phyloP scores from a whole-genome alignment of 1,139 yeast genomes.

The Kazachstania sp. region DNA sequence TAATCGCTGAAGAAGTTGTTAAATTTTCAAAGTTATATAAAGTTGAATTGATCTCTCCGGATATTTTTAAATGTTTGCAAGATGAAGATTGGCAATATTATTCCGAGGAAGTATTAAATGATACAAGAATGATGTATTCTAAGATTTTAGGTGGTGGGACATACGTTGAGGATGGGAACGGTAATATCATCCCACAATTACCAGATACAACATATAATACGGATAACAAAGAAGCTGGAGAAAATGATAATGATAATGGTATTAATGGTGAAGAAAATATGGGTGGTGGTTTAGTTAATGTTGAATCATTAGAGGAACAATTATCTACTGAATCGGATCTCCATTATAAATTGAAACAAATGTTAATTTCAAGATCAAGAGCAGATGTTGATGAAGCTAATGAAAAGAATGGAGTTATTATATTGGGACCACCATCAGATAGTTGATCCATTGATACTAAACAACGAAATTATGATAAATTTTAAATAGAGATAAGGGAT shows the following conservation, averaged over 20 bases:
- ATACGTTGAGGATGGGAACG: slow-evolving; percentile 29
- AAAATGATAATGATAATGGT: slow-evolving; percentile 5
- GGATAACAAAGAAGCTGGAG: neutral
- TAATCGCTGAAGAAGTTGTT: slow-evolving; percentile 94
- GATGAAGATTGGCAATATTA: slow-evolving; percentile 72
- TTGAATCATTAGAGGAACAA: slow-evolving; percentile 24
- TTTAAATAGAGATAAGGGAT: too few relatives aligned
- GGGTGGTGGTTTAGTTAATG: slow-evolving; percentile 21
- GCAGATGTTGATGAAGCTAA: slow-evolving; percentile 24
- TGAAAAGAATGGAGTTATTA: slow-evolving; percentile 27
- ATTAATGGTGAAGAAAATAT: neutral
- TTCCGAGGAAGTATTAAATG: slow-evolving; percentile 76
- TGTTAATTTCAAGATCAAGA: slow-evolving; percentile 23
- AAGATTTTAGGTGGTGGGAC: slow-evolving; percentile 74
- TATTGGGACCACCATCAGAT: slow-evolving; percentile 22
- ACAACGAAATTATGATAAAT: neutral
- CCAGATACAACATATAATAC: slow-evolving; percentile 6
- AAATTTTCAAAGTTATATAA: slow-evolving; percentile 54
- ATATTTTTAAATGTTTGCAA: slow-evolving; percentile 29
- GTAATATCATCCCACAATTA: slow-evolving; percentile 24
- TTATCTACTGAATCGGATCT: slow-evolving; percentile 30
- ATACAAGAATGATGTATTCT: slow-evolving; percentile 88
- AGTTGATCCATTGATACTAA: neutral
- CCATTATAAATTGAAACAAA: slow-evolving; percentile 25
- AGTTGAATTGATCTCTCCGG: slow-evolving; percentile 32